Evolutionary conservation across 2,329 filamentous ascomycete genomes (phyloP), one percentile per base, ranked within the genome.

Genomic region (Trichophyton simii): DNA sequence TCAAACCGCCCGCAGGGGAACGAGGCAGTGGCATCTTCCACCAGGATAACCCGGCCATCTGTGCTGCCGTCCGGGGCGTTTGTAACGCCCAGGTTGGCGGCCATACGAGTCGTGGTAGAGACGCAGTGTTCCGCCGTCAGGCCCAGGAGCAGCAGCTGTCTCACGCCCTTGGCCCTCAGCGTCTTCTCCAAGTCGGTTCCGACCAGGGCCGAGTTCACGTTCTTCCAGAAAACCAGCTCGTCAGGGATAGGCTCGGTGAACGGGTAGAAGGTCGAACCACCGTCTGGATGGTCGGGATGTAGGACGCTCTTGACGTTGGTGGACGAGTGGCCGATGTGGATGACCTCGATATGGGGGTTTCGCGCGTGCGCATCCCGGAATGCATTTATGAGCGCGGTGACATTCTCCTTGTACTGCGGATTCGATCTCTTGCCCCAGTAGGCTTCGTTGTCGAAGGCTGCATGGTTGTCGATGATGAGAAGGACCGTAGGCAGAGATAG

Each of bases 81-180:
- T 46, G 75, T 72, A 15, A 80, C 74, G 3, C 72, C 71, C 48
- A 80, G 60, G 63, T 80, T 80, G 18, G 69, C 74, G 0, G 78
- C 78, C 76, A 79, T 78, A 6, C 78, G 73, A 25, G 74, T 72
- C 1, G 75, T 76, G 3, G 78, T 80, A 61, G 74, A 78, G 13
- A 80, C 77, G 60, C 78, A 80, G 63, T 80, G 78, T 66, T 80
- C 78, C 41, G 78, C 79, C 2, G 75, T 78, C 61, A 80, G 62
- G 0, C 78, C 78, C 1, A 68, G 69, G 31, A 79, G 66, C 18
- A 79, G 62, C 0, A 79, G 68, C 62, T 77, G 75, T 8, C 71
- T 62, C 15, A 78, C 68, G 0, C 65, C 68, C 13, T 69, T 68
- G 1, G 64, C 63, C 3, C 71, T 68, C 22, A 80, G 64, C 34